Percentiles rank a stretch among this genome's conserved stretches.
Evolutionary conservation across 352 stramenopile genomes (phyloP).

Genomic region (Chrysophaeum taylorii): DNA sequence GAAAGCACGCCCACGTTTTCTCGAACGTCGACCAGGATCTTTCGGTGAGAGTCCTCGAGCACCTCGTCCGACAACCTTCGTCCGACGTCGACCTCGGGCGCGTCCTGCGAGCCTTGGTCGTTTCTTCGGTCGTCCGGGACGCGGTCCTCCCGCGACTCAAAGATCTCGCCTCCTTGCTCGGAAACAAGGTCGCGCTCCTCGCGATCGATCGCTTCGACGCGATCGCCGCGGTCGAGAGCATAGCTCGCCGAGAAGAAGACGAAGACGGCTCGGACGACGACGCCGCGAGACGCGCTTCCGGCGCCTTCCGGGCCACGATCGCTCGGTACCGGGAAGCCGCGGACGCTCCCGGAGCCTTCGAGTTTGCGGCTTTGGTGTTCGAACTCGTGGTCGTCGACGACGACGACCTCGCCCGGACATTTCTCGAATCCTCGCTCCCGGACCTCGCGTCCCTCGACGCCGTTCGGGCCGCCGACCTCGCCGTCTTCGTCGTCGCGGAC

Average conservation of each 20-base stretch:
- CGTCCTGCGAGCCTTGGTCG: no score
- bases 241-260: not conserved
- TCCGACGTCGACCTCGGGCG: no score
- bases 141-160: no score
- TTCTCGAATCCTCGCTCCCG: not conserved
- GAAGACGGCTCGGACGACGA: not conserved
- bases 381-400: not conserved
- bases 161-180: no score
- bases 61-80: no score
- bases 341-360: slow-evolving; percentile 3
- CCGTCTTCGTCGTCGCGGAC: not conserved
- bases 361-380: not conserved
- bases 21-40: no score
- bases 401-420: not conserved
- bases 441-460: slow-evolving; percentile 11
- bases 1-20: no score
- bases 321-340: slow-evolving; percentile 2
- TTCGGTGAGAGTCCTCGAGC: no score
- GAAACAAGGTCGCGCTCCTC: no score
- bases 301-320: not conserved
- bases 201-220: slow-evolving; percentile 28
- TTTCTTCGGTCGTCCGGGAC: no score
- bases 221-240: not conserved
- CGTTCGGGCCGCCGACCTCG: not conserved
- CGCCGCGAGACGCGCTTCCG: not conserved